phyloP scores from a whole-genome alignment of 148 eudicot genomes.

The Camellia granthamiana region DNA sequence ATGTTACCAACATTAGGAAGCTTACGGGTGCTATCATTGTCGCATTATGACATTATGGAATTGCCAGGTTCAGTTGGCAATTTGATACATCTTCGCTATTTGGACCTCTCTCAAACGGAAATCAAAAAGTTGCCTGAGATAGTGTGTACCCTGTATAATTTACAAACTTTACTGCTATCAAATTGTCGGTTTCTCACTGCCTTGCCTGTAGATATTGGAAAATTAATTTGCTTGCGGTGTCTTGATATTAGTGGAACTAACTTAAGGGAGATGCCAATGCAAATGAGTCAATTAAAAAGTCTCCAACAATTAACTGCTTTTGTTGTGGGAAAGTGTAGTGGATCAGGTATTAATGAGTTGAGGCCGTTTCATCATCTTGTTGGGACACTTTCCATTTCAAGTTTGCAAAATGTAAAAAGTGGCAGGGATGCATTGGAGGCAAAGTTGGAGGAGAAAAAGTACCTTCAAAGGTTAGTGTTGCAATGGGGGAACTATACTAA shows the following conservation, averaged over 20 bases:
- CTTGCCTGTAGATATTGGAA: neutral
- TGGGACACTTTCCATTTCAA: neutral
- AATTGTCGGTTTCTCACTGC: neutral
- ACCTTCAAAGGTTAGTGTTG: neutral
- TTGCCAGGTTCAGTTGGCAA: neutral
- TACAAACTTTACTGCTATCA: neutral
- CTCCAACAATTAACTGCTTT: neutral
- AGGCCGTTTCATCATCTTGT: neutral
- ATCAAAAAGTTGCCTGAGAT: neutral
- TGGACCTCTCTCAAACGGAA: neutral
- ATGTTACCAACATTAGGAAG: neutral
- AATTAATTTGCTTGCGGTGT: neutral
- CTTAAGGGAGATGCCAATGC: neutral
- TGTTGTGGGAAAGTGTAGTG: neutral
- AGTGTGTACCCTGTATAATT: neutral
- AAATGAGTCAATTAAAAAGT: neutral
- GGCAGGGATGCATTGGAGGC: constrained; percentile 5
- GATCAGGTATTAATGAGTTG: neutral
- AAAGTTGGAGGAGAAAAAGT: neutral
- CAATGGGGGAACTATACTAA: neutral
- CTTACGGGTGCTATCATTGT: neutral
- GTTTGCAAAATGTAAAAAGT: neutral
- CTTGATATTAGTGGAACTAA: neutral
- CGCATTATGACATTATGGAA: neutral
- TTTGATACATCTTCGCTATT: neutral